Evolutionary conservation across 108 stramenopile genomes (phyloP), one percentile per base, ranked within the genome.

Genomic region (Mediolabrus comicus): DNA sequence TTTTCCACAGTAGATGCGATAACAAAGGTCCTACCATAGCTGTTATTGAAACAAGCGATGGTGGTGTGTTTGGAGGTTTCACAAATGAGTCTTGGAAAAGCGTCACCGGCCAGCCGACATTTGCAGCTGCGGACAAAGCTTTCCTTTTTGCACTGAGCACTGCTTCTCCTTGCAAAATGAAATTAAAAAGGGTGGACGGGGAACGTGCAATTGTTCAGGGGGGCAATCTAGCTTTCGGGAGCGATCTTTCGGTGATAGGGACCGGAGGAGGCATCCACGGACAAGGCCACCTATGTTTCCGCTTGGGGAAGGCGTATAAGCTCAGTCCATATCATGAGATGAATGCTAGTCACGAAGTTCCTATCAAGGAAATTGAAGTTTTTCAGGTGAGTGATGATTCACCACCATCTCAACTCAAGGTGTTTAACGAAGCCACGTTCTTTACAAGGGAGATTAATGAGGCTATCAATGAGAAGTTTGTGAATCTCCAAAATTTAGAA

Each of bases 241-340:
- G 53, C 66, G 55, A 4, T 25, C 39, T 67, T 67, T 67, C n/a
- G n/a, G n/a, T n/a, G n/a, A n/a, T n/a, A n/a, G 13, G 24, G 30
- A 16, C 28, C 8, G 53, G 66, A 14, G 43, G 8, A 8, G 66
- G 53, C 12, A 11, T 12, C 28, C 53, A 67, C 25, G 22, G 54
- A 24, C 2, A 55, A 1, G 54, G 53, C 12, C 39, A 41, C 28
- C n/a, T 56, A 11, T 9, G 13, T 55, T 1, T 38, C 17, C 17
- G 25, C 52, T 12, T 55, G n/a, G 54, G 66, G 22, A 0, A 2
- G 8, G 1, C 27, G 27, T 67, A 67, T 28, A 35, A 52, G 12
- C 26, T 34, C 53, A 26, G 55, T 13, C 0, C 16, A 14, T 34
- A 12, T 41, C 34, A 35, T n/a, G n/a, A n/a, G n/a, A n/a, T n/a